Conservation (phyloP, 148 eudicot genomes). For the Arctostaphylos glauca region DNA sequence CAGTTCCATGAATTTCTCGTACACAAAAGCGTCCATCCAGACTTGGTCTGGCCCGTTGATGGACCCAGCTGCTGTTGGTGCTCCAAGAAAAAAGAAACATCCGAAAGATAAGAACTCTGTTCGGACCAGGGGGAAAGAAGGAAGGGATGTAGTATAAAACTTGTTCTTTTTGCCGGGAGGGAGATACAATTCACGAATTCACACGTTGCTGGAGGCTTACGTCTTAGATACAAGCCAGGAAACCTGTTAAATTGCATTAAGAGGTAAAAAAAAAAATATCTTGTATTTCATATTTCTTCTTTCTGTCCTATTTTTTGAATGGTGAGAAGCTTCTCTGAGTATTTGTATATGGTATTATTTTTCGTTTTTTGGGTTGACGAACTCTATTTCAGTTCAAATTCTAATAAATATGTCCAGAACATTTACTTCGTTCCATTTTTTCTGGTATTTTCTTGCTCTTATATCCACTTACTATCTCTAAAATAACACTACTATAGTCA, state of each 20-base stretch:
- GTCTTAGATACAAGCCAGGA: constrained; percentile 11
- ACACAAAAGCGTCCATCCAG: constrained; percentile 51
- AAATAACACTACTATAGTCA: not conserved
- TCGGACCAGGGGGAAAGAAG: constrained; percentile 21
- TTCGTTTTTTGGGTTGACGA: constrained; percentile 1
- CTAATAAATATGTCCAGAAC: constrained; percentile 19
- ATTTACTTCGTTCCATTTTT: not conserved
- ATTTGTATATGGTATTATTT: constrained; percentile 14
- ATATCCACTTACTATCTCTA: not conserved
- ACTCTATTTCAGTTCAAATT: constrained; percentile 5
- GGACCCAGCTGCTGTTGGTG: constrained; percentile 43
- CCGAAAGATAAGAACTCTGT: constrained; percentile 32
- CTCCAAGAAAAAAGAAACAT: constrained; percentile 51
- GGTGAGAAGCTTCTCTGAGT: constrained; percentile 24
- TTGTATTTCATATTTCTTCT: constrained; percentile 13
- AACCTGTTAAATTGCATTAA: constrained; percentile 16
- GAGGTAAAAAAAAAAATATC: constrained; percentile 35
- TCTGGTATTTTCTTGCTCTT: not conserved
- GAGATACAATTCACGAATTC: constrained; percentile 4
- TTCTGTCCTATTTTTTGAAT: constrained; percentile 16
- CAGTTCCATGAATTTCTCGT: constrained; percentile 66
- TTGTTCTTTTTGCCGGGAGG: not conserved
- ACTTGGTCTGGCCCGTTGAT: constrained; percentile 84
- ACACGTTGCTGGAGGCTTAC: constrained; percentile 15
- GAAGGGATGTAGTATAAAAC: constrained; percentile 13